Evolutionary conservation across 2,329 filamentous ascomycete species (phyloP).

Genomic region (Ceratocystis diversiconidia): DNA sequence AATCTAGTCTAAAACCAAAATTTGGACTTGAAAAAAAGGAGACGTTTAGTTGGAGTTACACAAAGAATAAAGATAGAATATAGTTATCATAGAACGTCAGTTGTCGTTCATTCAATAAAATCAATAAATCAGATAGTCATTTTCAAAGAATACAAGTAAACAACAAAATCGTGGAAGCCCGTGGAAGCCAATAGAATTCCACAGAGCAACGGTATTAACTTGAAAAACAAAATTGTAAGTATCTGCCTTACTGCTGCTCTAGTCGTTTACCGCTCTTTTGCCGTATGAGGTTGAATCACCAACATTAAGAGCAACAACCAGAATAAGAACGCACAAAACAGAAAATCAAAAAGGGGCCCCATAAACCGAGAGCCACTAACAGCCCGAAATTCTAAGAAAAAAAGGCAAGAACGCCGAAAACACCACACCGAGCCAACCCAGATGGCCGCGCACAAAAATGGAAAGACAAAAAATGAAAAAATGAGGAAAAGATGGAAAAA

Average conservation of each 20-base stretch:
- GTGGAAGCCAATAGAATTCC: neutral
- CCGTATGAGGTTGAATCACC: slow-evolving; percentile 8
- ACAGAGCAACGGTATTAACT: neutral
- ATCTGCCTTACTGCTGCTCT: neutral
- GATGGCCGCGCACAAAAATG: neutral
- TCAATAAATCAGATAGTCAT: neutral
- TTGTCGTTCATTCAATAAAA: slow-evolving; percentile 6
- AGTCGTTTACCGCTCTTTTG: neutral
- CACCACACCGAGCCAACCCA: neutral
- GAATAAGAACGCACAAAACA: slow-evolving; percentile 1
- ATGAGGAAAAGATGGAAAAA: neutral
- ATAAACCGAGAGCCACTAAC: neutral
- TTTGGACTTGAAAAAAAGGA: too few species aligned
- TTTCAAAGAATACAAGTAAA: neutral
- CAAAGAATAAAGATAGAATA: neutral
- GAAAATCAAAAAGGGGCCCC: neutral
- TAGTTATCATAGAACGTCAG: slow-evolving; percentile 4
- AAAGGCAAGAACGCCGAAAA: neutral
- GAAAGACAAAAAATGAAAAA: neutral
- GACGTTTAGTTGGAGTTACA: neutral
- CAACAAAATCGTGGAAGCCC: neutral
- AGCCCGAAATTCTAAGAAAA: neutral
- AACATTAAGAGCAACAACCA: neutral
- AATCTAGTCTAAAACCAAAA: too few species aligned
- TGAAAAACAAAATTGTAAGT: neutral